Evolutionary conservation across 2,329 filamentous ascomycete species (phyloP), one percentile per base, ranked within the genome.

Genomic region (Aspergillus vadensis): DNA sequence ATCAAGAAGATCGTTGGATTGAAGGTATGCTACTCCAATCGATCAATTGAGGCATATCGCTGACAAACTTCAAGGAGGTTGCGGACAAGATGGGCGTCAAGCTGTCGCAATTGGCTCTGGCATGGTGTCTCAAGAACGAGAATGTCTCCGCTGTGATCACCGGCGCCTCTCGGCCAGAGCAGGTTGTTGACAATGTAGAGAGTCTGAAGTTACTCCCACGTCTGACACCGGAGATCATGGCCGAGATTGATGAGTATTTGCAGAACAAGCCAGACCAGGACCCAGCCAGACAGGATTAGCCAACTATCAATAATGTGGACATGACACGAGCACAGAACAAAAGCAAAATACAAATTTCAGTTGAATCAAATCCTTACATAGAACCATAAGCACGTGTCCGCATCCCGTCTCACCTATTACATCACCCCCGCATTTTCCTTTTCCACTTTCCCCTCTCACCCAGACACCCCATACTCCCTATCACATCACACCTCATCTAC

Each of bases 1-100:
- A 79, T 91, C 62, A 79, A 85, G 64, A 84, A 84, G 73, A 85
- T 90, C 55, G 84, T 82, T 67, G 80, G 82, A 69, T 57, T 77
- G 36, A 71, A 72, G 64, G 69, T 72, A 50, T 3, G 53, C 15
- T 27, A 17, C 10, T 23, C 5, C 25, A 10, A 3, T 32, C 3
- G 5, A 17, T 30, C n/a, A 12, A 23, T 6, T 10, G 19, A 32
- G 15, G 12, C 36, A 19, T 43, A 3, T 17, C 27, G 47, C 44
- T 57, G 48, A 59, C n/a, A n/a, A 32, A 53, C 4, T 57, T 44
- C 8, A 38, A 65, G 63, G 53, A 61, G 19, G 4, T 71, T 41
- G 68, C 70, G 14, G 66, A 67, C 76, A 87, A 67, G 19, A 61
- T 63, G 77, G 85, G 80, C 80, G 85, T 54, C 32, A 72, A 82